These are phyloP conservation scores for Zygoascus ofunaensis DNA, from an alignment of 805 yeast species.

Conservation along the genomic window DNA sequence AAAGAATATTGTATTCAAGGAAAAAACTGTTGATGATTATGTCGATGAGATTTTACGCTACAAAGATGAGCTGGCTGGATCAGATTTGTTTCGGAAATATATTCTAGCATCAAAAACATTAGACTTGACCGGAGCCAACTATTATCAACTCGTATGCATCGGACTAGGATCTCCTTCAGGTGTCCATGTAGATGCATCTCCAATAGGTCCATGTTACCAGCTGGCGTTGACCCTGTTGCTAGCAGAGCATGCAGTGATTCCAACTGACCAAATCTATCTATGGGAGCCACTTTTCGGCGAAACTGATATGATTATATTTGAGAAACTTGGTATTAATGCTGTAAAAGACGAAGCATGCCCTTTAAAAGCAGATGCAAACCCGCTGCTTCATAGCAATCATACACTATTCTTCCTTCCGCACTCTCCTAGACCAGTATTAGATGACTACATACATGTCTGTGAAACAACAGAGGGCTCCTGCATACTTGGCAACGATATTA, in stretches of 20 bases:
- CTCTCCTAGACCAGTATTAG: constrained; percentile 44
- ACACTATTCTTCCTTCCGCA: constrained; percentile 62
- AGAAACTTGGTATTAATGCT: constrained; percentile 19
- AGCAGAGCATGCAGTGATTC: constrained; percentile 21
- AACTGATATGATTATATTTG: constrained; percentile 35
- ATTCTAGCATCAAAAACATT: background rate
- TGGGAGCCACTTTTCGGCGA: constrained; percentile 58
- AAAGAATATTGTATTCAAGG: constrained; percentile 9
- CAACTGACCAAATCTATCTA: constrained; percentile 31
- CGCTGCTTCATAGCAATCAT: background rate
- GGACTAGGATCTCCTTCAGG: constrained; percentile 63
- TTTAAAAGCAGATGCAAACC: no score
- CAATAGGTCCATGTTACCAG: constrained; percentile 40
- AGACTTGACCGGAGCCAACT: constrained; percentile 2
- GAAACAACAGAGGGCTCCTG: background rate
- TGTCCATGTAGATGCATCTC: constrained; percentile 41
- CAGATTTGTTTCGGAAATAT: constrained; percentile 9
- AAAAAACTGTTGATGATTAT: constrained; percentile 17
- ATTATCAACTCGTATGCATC: constrained; percentile 44
- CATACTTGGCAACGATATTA: background rate
- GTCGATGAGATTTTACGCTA: constrained; percentile 5
- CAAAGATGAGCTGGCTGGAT: constrained; percentile 7
- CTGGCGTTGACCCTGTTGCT: constrained; percentile 48
- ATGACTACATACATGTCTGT: constrained; percentile 11
- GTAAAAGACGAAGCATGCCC: no score